Base-by-base conservation (phyloP, 2,329 filamentous ascomycete genomes). In the Myriosclerotinia curreyana region DNA sequence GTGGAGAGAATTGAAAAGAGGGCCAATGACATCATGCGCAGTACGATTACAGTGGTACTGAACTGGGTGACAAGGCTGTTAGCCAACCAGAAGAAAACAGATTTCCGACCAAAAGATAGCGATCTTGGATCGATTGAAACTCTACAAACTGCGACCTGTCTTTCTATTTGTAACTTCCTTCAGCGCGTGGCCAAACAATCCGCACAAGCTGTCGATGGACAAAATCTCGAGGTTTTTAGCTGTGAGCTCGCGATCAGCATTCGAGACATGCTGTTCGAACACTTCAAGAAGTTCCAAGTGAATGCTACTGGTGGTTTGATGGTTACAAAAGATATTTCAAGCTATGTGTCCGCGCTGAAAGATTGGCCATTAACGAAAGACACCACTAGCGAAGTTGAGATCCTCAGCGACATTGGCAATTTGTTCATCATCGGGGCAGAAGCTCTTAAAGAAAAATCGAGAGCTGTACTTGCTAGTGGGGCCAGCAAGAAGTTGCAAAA, bases 281-380 rank as follows among this genome's bases (percentile, higher is more conserved):
- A 99, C 77, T 91, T 98, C 78, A 95, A 96, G 73, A 92, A 91
- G 73, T 99, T 96, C 79, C 86, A 89, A 66, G 92, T 99, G 69
- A 96, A 92, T 70, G 91, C 93, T 49, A 93, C 94, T 0, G 95
- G 95, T 66, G 95, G 92, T 2, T 84, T 99, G 54, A 95, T 97
- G 85, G 91, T 98, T 34, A 94, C 90, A 44, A 96, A 98, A 78
- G 95, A 99, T 75, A 93, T 98, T 75, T 91, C 92, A 44, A 92
- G 92, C 74, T 99, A 99, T 76, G 90, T 91, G 11, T 89, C 93
- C 66, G 86, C 96, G 14, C 82, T 99, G 69, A 87, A 91, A 67
- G 87, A 87, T 42, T 98, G 92, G 92, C 85, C 89, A 36, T 80
- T 93, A 49, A 82, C 84, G 61, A 87, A 87, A 71, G 86, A 90